Base-by-base conservation (phyloP, 1,284 basidiomycete species). In the Cronartium quercuum region DNA sequence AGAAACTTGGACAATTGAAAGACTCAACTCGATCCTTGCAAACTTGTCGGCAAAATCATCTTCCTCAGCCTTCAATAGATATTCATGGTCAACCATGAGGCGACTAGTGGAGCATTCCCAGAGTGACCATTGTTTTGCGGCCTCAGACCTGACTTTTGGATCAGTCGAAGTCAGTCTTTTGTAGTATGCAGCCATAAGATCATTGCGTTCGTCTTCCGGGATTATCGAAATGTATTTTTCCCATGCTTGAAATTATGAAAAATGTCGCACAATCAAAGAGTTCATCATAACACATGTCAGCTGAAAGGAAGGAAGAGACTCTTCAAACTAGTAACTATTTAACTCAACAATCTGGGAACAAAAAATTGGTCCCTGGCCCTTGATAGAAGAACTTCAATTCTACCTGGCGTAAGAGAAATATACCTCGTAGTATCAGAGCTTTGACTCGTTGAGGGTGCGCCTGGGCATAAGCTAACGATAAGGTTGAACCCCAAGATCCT, bases 341-440 rank as follows among this genome's bases (percentile, higher is more conserved):
- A 41, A 21, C 70, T 76, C 6, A 0, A 77, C 75, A 78, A 80
- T 94, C 92, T 0, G 92, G 92, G 85, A 93, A 94, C 69, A 94
- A 77, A 77, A 81, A 82, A 78, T 44, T 70, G 10, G 35, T 13
- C 63, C 78, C 76, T 76, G 77, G 65, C 37, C 90, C 86, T 84
- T 94, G 92, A 83, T 96, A 97, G 84, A 97, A 96, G 84, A 94
- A 97, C 35, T 86, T 85, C 37, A 97, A 86, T 82, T 98, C 94
- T 78, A 88, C 76, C 15, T 76, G 71, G 35, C 78, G 77, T 40
- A 95, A 84, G 7, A 91, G 91, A 80, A 96, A 96, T 76, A 97
- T 94, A 0, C 94, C 94, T 34, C 94, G 87, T n/a, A 98, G 83
- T 37, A 92, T 88, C 21, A 98, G 85, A 37, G 86, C 88, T 80